Evolutionary conservation across 805 yeast species (phyloP).

Genomic region (Kuraishia piskuri): DNA sequence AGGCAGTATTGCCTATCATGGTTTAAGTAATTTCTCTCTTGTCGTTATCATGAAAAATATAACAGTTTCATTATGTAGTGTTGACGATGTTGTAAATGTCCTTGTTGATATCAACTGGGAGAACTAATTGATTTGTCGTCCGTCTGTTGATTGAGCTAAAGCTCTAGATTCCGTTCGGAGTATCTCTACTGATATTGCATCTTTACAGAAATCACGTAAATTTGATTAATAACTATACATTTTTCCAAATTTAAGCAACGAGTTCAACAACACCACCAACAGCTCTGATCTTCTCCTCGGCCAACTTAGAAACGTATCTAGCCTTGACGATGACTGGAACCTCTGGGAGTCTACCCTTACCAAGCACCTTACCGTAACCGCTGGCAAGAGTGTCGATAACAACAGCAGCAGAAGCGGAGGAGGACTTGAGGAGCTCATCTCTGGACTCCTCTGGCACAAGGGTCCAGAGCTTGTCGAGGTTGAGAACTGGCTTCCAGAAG

Average conservation of each 20-base stretch:
- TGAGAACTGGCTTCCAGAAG: constrained; percentile 96
- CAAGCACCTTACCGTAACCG: constrained; percentile 99
- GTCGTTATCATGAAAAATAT: too few relatives aligned
- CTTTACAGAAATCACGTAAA: background rate
- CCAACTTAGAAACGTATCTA: constrained; percentile 97
- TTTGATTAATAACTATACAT: background rate
- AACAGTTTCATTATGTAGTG: too few relatives aligned
- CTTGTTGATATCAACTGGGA: too few relatives aligned
- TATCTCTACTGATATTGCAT: too few relatives aligned
- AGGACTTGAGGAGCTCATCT: constrained; percentile 81
- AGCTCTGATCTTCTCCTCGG: constrained; percentile 99
- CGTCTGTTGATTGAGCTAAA: too few relatives aligned
- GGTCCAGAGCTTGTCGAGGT: constrained; percentile 98
- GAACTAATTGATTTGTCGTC: too few relatives aligned
- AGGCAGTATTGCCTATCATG: too few relatives aligned
- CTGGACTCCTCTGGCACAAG: constrained; percentile 89
- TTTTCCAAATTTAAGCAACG: constrained; percentile 63
- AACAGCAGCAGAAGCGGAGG: constrained; percentile 90
- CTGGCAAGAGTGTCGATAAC: constrained; percentile 98
- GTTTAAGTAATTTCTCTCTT: too few relatives aligned
- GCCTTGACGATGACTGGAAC: constrained; percentile 99
- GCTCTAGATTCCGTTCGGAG: background rate
- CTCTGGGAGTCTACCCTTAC: constrained; percentile 96
- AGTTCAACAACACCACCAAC: constrained; percentile 99
- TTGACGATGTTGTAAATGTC: too few relatives aligned